Conservation (phyloP, 2,329 filamentous ascomycete genomes). For the Catunica adiposa region DNA sequence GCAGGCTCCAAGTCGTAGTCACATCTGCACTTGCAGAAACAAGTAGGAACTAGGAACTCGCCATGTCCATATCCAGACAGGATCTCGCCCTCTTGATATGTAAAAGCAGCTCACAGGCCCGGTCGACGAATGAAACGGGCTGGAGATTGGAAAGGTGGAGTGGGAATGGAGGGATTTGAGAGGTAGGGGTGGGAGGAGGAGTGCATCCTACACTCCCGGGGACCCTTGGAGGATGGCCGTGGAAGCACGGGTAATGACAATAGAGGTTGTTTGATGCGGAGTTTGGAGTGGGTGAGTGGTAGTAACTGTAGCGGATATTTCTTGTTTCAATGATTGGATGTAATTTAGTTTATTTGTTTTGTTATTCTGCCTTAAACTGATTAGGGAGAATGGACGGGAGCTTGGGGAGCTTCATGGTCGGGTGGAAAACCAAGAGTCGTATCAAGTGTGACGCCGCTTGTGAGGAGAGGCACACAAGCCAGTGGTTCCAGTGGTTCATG, state of each 20-base stretch:
- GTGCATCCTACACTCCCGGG: background rate
- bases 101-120: background rate
- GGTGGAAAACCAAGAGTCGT: too few relatives aligned
- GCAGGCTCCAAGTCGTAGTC: background rate
- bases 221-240: background rate
- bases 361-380: too few relatives aligned
- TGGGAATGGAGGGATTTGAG: background rate
- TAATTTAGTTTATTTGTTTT: too few relatives aligned
- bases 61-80: background rate
- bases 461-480: too few relatives aligned
- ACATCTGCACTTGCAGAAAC: background rate
- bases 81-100: background rate
- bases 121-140: too few relatives aligned
- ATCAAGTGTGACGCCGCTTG: too few relatives aligned
- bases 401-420: too few relatives aligned
- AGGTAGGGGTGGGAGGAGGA: background rate
- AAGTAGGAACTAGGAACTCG: background rate
- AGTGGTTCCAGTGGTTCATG: too few relatives aligned
- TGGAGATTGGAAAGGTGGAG: background rate
- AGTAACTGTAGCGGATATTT: background rate
- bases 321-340: background rate
- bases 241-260: background rate
- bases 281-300: background rate
- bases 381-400: too few relatives aligned
- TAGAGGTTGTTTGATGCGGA: background rate